Evolutionary conservation across 768 basidiomycete genomes (phyloP), one percentile per base, ranked within the genome.

Genomic region (Xanthoconium stramineum): DNA sequence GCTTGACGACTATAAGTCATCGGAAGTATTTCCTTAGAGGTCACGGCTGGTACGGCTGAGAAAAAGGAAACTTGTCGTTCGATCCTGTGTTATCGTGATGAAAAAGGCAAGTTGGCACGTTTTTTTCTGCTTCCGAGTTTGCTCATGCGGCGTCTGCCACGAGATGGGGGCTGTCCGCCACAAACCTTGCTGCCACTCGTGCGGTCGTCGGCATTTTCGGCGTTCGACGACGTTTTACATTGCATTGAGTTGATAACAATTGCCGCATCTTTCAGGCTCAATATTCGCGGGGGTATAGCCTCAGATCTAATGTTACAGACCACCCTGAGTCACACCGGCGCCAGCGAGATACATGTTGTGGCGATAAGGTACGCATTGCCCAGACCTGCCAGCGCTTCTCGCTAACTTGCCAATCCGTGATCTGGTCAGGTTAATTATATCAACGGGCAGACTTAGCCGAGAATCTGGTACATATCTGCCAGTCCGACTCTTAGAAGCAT

Each of bases 301-400:
- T 38, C 46, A 28, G 48, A 46, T 43, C 47, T 13, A 33, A 17
- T 37, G 47, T 35, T 6, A 48, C 30, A 17, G 4, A 20, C 36
- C 36, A 43, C 44, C 33, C 52, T 48, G 42, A 56, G 20, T 32
- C 53, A 30, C 47, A 47, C 45, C 4, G 24, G 33, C 35, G 60
- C 44, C 43, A 8, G 32, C 29, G 19, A 36, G 50, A 49, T 55
- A 40, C 17, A 40, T 30, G 48, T 30, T 35, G 47, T 36, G 28
- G 44, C 52, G 52, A 55, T 59, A 29, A 49, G 29, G 46, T 56
- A 51, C 24, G 49, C 39, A 1, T 28, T 30, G 43, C 39, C 9
- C 43, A 38, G 12, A 32, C 7, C 5, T n/a, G 12, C 39, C 32
- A 11, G 45, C 38, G 32, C 47, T 50, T 55, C 37, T 47, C 15